These are phyloP conservation scores for Conringia planisiliqua DNA, from an alignment of 345 rosid species.

Conservation along the genomic window DNA sequence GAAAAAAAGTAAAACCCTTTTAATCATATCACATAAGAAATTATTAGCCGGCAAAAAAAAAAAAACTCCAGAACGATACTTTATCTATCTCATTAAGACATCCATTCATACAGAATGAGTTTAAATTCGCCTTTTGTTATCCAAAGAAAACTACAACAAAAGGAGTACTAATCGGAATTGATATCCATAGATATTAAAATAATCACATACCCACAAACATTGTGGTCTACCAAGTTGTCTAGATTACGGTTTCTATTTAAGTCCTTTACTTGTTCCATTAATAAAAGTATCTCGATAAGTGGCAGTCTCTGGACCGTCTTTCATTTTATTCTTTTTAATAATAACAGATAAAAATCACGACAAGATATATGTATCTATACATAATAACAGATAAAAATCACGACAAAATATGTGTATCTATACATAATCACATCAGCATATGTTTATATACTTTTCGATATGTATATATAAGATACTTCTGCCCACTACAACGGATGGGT, in stretches of 20 bases:
- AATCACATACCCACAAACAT: neutral
- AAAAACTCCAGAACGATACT: too few species aligned
- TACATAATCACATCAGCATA: neutral
- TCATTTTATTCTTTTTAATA: neutral
- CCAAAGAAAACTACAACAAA: too few species aligned
- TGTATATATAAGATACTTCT: neutral
- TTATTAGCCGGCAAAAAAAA: too few species aligned
- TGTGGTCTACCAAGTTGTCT: slow-evolving; percentile 24
- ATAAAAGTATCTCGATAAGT: neutral
- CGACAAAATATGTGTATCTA: neutral
- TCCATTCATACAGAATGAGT: too few species aligned
- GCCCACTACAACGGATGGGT: neutral
- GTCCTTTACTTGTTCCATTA: neutral
- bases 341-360: slow-evolving; percentile 7
- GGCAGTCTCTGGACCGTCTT: slow-evolving; percentile 2
- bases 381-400: neutral
- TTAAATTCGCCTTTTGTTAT: too few species aligned
- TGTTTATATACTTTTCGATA: neutral
- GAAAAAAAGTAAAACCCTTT: too few species aligned
- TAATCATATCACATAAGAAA: too few species aligned
- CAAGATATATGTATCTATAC: neutral
- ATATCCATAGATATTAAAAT: neutral
- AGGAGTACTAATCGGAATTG: neutral
- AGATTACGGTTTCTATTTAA: neutral
- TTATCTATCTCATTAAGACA: too few species aligned